Percentiles rank a stretch among this genome's conserved stretches.
phyloP scores from a whole-genome alignment of 169 alveolate genomes.

The Eimeria tenella region DNA sequence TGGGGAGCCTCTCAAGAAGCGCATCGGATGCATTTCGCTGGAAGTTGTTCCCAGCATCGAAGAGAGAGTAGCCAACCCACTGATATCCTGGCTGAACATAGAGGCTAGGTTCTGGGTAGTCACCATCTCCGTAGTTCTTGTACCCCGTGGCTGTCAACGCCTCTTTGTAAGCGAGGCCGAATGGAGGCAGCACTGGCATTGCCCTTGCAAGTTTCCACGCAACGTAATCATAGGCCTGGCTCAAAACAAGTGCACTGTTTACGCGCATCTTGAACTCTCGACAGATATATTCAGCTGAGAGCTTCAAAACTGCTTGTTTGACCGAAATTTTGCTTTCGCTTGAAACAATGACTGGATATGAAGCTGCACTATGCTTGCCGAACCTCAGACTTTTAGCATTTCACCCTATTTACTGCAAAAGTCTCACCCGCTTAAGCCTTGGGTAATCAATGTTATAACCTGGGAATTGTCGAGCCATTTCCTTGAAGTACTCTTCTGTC shows the following conservation, averaged over 20 bases:
- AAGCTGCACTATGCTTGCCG: not conserved
- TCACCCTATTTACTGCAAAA: no score
- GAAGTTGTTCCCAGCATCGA: conserved; percentile 54
- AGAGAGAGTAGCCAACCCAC: conserved; percentile 66
- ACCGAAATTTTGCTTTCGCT: no score
- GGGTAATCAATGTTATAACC: conserved; percentile 77
- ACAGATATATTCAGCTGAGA: no score
- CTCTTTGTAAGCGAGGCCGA: conserved; percentile 34
- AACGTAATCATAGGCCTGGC: conserved; percentile 55
- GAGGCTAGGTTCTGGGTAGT: conserved; percentile 54
- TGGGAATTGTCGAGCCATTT: conserved; percentile 64
- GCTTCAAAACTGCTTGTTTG: no score
- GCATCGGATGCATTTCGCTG: conserved; percentile 64
- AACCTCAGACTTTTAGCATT: no score
- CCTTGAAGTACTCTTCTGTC: conserved; percentile 78
- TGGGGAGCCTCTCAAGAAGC: conserved; percentile 12
- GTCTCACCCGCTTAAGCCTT: conserved; percentile 71
- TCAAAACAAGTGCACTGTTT: not conserved
- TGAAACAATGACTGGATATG: not conserved
- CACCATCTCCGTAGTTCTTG: conserved; percentile 5
- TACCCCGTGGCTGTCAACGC: conserved; percentile 43
- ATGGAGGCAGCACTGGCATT: conserved; percentile 64
- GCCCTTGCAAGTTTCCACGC: conserved; percentile 63
- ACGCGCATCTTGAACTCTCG: no score
- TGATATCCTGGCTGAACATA: conserved; percentile 27